Base-by-base conservation (phyloP, 768 basidiomycete genomes). In the Hebeloma cylindrosporum region DNA sequence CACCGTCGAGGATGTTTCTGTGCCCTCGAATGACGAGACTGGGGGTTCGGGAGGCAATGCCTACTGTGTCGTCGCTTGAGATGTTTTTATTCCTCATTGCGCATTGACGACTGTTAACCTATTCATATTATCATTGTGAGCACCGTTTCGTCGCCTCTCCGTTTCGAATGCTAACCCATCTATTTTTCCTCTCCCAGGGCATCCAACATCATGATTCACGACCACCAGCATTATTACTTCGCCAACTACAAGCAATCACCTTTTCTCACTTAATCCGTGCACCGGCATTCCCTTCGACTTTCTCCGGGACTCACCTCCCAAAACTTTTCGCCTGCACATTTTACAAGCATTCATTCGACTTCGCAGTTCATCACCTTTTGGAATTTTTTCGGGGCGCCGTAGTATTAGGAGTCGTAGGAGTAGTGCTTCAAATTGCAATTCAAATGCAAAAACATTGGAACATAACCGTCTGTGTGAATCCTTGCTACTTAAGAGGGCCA, bases 41-140 rank as follows among this genome's bases (percentile, higher is more conserved):
- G 31, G 38, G 18, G 53, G 53, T 6, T 27, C 22, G 1, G 45
- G 45, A 22, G 47, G 49, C 18, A 56, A 53, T 34, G 40, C 43
- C 23, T 60, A 56, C 47, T 60, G 59, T 37, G 52, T 60, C 54
- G 50, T 60, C 47, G 59, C 59, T 40, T 60, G 52, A 60, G 54
- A 33, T 31, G 43, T 22, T 46, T 9, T n/a, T 2, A 45, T 38
- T 27, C 27, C 53, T 45, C 54, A 41, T 41, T 11, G 47, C 45
- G 42, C 25, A 40, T 47, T 52, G 50, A 52, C 57, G 50, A 36
- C 48, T 43, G 39, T 51, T n/a, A 50, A 49, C 40, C 32, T 37
- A 10, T 26, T 42, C 33, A 40, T 48, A 34, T 52, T 47, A 56
- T 54, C 48, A 53, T 52, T 45, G 58, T 59, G 32, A 35, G 54